Base-by-base conservation (phyloP, 2,329 filamentous ascomycete genomes). In the Fusarium nanum region DNA sequence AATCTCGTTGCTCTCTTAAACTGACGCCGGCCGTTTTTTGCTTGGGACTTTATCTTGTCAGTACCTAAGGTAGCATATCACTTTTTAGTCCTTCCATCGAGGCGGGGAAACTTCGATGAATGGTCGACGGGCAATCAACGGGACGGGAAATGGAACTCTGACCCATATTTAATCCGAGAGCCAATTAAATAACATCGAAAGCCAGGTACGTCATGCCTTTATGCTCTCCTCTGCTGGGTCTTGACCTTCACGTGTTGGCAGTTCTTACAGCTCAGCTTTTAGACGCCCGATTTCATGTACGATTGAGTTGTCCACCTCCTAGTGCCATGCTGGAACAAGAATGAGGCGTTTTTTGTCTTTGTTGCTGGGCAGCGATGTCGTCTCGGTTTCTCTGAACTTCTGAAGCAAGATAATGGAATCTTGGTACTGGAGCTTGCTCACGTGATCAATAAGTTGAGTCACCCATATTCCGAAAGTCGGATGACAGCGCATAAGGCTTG, bases 121-220 rank as follows among this genome's bases (percentile, higher is more conserved):
- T 41, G 49, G 49, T 27, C 6, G n/a, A 53, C 34, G 34, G 18
- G 18, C 49, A 42, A 22, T 53, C 28, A 53, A 53, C 23, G 50
- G 56, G 23, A 64, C 48, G 42, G 27, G 48, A 63, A 25, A 64
- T 64, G 50, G 46, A 25, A 20, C 28, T 20, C 13, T 50, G 67
- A 37, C 55, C 68, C 68, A 53, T 65, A 71, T 61, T 70, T 71
- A 48, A 54, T 68, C 68, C 55, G 68, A 30, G 64, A 34, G 2
- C 68, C 68, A 70, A 70, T 70, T 50, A 70, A 42, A 54, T 56
- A 55, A 61, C 46, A 65, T 53, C n/a, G 28, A 71, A 61, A 48
- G 41, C 40, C 30, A 40, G 47, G 60, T 68, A 68, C 68, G 62
- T 71, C 68, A 68, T 69, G 48, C 11, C 23, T 40, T 37, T 32